Evolutionary conservation across 2,329 filamentous ascomycete species (phyloP).

Genomic region (Fusarium incarnatum): DNA sequence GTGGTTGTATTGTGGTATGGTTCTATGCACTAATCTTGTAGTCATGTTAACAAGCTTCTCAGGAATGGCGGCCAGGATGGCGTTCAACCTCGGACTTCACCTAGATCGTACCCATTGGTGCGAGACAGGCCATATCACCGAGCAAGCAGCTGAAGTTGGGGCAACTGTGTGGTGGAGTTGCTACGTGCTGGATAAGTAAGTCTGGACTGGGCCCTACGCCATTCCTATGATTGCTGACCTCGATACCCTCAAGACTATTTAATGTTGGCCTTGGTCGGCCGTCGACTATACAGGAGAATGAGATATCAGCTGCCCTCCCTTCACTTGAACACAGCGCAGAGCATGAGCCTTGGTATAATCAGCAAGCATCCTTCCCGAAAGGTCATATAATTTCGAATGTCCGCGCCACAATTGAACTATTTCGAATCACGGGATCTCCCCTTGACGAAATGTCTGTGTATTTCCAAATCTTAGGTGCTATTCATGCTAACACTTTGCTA

Average conservation of each 20-base stretch:
- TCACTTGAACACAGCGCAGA: background rate
- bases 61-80: constrained; percentile 4
- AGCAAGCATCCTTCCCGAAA: background rate
- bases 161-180: constrained; percentile 1
- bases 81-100: background rate
- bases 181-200: background rate
- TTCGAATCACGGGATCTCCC: background rate
- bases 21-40: rapidly evolving
- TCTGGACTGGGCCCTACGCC: rapidly evolving
- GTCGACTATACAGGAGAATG: background rate
- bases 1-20: constrained; percentile 2
- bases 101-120: background rate
- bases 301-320: background rate
- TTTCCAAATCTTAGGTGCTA: rapidly evolving
- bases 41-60: background rate
- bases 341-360: background rate
- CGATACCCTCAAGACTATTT: background rate
- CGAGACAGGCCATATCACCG: background rate
- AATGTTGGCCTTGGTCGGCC: background rate
- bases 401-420: background rate
- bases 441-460: background rate
- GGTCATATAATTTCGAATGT: background rate
- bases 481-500: background rate
- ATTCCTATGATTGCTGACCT: background rate
- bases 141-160: background rate